Conservation (phyloP, 2,329 filamentous ascomycete genomes). For the Decorospora gaudefroyi region DNA sequence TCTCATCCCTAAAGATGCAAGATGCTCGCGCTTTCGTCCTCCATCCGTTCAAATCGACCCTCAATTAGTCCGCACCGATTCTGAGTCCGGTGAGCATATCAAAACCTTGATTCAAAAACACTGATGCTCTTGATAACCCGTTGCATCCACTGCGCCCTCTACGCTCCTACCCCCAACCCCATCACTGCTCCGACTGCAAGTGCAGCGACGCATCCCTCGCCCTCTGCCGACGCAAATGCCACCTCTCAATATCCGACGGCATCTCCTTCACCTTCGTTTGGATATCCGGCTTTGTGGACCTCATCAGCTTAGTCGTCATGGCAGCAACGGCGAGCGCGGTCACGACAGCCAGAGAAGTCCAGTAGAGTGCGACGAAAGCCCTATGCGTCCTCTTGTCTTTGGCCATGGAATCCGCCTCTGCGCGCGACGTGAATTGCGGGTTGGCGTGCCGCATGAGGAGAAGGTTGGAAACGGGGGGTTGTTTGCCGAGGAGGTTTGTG, state of each 20-base stretch:
- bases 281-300: neutral
- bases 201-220: neutral
- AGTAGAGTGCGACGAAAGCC: neutral
- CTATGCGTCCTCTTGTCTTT: neutral
- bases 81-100: too few species aligned
- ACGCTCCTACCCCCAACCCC: neutral
- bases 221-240: constrained; percentile 3
- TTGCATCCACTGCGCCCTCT: too few species aligned
- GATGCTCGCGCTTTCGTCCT: too few species aligned
- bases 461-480: constrained; percentile 9
- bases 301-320: constrained; percentile 3
- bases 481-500: constrained; percentile 1
- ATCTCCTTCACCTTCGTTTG: neutral
- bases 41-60: too few species aligned
- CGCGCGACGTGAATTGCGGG: neutral
- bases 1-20: too few species aligned
- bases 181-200: neutral
- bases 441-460: constrained; percentile 4
- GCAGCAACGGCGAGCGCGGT: neutral
- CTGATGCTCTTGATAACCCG: too few species aligned
- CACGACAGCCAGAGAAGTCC: neutral
- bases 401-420: neutral
- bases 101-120: too few species aligned
- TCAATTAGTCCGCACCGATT: too few species aligned
- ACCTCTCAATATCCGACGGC: constrained; percentile 9